These are phyloP conservation scores for Biscogniauxia marginata DNA, from an alignment of 2,329 filamentous ascomycete species.

Conservation along the genomic window DNA sequence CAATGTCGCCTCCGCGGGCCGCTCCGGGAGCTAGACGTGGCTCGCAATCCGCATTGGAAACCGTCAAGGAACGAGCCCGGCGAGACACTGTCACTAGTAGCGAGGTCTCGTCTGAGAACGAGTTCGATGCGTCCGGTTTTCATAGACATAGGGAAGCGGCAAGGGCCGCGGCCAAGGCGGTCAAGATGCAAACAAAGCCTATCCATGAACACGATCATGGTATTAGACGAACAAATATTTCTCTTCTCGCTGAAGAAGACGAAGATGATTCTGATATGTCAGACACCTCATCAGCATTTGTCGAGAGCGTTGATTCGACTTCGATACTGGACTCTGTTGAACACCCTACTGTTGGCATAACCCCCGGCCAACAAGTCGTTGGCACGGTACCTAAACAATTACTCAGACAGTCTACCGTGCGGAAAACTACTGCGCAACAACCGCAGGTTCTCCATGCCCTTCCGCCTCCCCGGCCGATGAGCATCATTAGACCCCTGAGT, in stretches of 20 bases:
- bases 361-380: constrained; percentile 56
- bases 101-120: constrained; percentile 80
- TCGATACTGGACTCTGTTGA: constrained; percentile 68
- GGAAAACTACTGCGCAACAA: constrained; percentile 56
- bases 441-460: constrained; percentile 62
- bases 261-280: constrained; percentile 61
- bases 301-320: constrained; percentile 66
- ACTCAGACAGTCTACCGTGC: constrained; percentile 60
- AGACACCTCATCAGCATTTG: constrained; percentile 64
- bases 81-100: constrained; percentile 79
- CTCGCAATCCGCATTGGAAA: constrained; percentile 70
- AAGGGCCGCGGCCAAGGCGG: constrained; percentile 54
- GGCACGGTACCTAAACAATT: constrained; percentile 64
- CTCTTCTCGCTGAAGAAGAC: constrained; percentile 56
- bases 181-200: constrained; percentile 52
- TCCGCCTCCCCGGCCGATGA: constrained; percentile 68
- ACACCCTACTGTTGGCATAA: constrained; percentile 54
- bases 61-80: constrained; percentile 66
- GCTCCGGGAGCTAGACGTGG: constrained; percentile 54
- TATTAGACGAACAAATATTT: constrained; percentile 45
- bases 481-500: constrained; percentile 62
- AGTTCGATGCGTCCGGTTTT: constrained; percentile 66
- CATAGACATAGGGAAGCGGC: constrained; percentile 62
- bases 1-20: constrained; percentile 47
- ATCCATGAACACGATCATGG: constrained; percentile 48